phyloP scores from a whole-genome alignment of 2,329 filamentous ascomycete genomes.

The Talaromyces sp. region DNA sequence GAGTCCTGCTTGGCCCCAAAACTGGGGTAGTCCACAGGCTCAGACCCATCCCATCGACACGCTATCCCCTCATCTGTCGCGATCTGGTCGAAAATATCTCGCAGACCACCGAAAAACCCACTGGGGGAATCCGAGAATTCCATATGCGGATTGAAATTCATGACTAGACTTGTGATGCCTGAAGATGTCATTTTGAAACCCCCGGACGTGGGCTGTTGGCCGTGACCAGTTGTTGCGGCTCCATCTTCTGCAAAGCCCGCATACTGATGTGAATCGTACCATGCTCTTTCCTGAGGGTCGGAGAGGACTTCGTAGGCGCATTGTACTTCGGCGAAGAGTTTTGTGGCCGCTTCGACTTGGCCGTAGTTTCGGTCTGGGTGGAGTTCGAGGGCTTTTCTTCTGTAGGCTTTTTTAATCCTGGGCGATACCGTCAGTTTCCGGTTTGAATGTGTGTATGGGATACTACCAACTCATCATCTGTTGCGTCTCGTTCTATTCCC shows the following conservation, averaged over 20 bases:
- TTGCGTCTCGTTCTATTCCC: slow-evolving; percentile 66
- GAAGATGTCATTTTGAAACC: slow-evolving; percentile 74
- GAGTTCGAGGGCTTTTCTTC: slow-evolving; percentile 82
- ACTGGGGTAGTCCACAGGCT: slow-evolving; percentile 67
- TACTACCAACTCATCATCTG: slow-evolving; percentile 71
- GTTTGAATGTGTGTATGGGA: neutral
- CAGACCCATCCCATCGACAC: slow-evolving; percentile 59
- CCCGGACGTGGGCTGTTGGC: slow-evolving; percentile 55
- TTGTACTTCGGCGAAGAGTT: slow-evolving; percentile 85
- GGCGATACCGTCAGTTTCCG: slow-evolving; percentile 9
- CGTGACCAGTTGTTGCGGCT: slow-evolving; percentile 27
- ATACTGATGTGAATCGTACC: slow-evolving; percentile 94
- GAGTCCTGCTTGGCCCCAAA: slow-evolving; percentile 75
- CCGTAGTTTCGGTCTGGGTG: slow-evolving; percentile 93
- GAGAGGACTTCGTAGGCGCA: slow-evolving; percentile 94
- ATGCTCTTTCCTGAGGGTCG: slow-evolving; percentile 89
- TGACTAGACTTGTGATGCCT: slow-evolving; percentile 73
- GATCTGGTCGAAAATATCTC: slow-evolving; percentile 74
- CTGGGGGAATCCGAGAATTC: slow-evolving; percentile 74
- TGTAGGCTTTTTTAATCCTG: slow-evolving; percentile 91
- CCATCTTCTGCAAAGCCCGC: slow-evolving; percentile 69
- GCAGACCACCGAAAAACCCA: slow-evolving; percentile 80
- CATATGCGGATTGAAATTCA: slow-evolving; percentile 72
- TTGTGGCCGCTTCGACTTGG: slow-evolving; percentile 77
- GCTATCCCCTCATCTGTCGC: slow-evolving; percentile 75